These are phyloP conservation scores for Diphasiastrum complanatum DNA, from an alignment of 83 land plant genomes.

Conservation along the genomic window DNA sequence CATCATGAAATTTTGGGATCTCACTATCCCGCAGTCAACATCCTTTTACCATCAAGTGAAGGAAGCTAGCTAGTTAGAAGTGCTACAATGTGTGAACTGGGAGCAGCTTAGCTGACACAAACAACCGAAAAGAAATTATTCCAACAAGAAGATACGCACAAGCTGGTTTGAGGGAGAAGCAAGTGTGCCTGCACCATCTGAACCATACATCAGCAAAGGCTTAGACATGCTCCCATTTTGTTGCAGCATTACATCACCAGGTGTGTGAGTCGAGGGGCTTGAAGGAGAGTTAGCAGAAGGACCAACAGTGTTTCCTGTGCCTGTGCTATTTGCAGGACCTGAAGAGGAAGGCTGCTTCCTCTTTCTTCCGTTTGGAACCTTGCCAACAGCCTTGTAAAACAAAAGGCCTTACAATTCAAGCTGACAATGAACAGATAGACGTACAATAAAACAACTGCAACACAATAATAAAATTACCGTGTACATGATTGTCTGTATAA, in stretches of 20 bases:
- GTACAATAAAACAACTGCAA: not conserved
- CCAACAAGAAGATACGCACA: not conserved
- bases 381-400: not conserved
- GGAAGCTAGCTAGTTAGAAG: too few relatives aligned
- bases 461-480: not conserved
- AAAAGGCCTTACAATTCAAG: not conserved
- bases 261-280: slow-evolving; percentile 9
- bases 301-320: slow-evolving; percentile 11
- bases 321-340: slow-evolving; percentile 13
- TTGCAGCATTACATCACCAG: slow-evolving; percentile 3
- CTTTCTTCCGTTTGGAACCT: slow-evolving; percentile 7
- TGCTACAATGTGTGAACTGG: too few relatives aligned
- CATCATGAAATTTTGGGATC: too few relatives aligned
- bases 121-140: not conserved
- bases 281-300: slow-evolving; percentile 8
- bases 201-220: slow-evolving; percentile 8
- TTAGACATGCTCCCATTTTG: slow-evolving; percentile 14
- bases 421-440: not conserved
- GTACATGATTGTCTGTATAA: too few relatives aligned
- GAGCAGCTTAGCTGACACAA: too few relatives aligned
- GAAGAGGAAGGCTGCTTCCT: too few relatives aligned
- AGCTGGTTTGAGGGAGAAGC: slow-evolving; percentile 3
- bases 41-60: too few relatives aligned
- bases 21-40: too few relatives aligned
- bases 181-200: not conserved